Base-by-base conservation (phyloP, 495 filamentous ascomycete species). In the Penicillium lagena region DNA sequence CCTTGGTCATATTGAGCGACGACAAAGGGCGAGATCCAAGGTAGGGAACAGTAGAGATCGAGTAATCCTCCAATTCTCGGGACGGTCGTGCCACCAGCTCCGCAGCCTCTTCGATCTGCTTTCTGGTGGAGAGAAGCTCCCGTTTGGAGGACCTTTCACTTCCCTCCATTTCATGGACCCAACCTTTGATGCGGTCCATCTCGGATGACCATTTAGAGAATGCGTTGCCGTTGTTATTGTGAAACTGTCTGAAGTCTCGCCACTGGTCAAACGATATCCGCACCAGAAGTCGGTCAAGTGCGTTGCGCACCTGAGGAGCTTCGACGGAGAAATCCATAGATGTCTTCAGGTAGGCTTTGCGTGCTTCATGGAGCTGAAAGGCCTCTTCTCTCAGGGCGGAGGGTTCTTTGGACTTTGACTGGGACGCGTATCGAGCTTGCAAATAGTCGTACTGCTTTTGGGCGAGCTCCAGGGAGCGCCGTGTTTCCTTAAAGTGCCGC, bases 351-450 rank as follows among this genome's bases (percentile, higher is more conserved):
- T 97, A 98, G 12, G 82, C 80, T 63, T 90, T 91, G 39, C 91
- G 81, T 12, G 90, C 86, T 73, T 97, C 94, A 51, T 95, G 93
- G 31, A 98, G 81, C 61, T 93, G 84, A 56, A 97, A 98, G 0
- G 94, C 91, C 64, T 98, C 93, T 62, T 98, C 93, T 38, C 94
- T 74, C 41, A 98, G 70, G 1, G 88, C 77, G 10, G 89, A 95
- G 7, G 90, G 79, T 60, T 98, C 93, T 65, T 96, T 97, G 3
- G 88, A 85, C 66, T 95, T 98, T 29, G 82, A 84, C 64, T 96
- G 91, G 6, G 74, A 70, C 4, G 85, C 75, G 58, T 94, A 96
- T 36, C 90, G 78, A 29, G 88, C 76, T 35, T 94, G 73, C 9
- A 87, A 75, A 29, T 75, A 76, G 55, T 98, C 93, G 51, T 88